Evolutionary conservation across 108 stramenopile genomes (phyloP).

Genomic region (Cyclotella sp.): DNA sequence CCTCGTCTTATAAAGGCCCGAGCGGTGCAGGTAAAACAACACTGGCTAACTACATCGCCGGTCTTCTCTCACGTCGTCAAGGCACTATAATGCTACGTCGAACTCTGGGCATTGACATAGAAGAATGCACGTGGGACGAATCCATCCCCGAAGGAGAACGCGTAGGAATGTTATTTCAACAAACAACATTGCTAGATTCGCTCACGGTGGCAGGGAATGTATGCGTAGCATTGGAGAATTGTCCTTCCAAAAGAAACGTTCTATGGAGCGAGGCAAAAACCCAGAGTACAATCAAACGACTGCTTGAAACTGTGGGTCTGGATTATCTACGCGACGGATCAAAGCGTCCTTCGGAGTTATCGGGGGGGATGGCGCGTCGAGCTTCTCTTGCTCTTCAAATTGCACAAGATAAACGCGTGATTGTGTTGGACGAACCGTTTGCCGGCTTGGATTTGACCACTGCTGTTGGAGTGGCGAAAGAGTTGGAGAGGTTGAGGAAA

Average conservation of each 20-base stretch:
- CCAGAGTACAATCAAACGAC: slow-evolving; percentile 56
- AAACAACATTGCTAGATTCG: slow-evolving; percentile 82
- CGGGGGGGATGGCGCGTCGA: slow-evolving; percentile 88
- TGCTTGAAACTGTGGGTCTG: slow-evolving; percentile 77
- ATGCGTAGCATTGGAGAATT: slow-evolving; percentile 61
- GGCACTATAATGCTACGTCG: slow-evolving; percentile 32
- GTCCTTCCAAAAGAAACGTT: slow-evolving; percentile 34
- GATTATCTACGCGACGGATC: slow-evolving; percentile 70
- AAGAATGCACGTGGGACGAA: slow-evolving; percentile 57
- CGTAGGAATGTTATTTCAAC: slow-evolving; percentile 83
- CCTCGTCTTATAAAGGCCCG: slow-evolving; percentile 37
- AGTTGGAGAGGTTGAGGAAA: slow-evolving; percentile 63
- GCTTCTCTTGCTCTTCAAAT: slow-evolving; percentile 80
- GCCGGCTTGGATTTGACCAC: slow-evolving; percentile 71
- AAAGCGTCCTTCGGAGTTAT: slow-evolving; percentile 71
- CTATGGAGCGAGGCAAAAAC: slow-evolving; percentile 12
- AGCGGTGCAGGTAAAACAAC: slow-evolving; percentile 81
- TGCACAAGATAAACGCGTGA: slow-evolving; percentile 80
- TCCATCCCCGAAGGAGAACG: slow-evolving; percentile 58
- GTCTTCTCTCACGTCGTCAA: slow-evolving; percentile 29
- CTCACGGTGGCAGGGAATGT: slow-evolving; percentile 83
- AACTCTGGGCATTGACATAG: slow-evolving; percentile 56
- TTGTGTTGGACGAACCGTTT: slow-evolving; percentile 87
- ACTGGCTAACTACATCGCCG: slow-evolving; percentile 67
- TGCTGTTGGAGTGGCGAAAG: slow-evolving; percentile 71